phyloP scores from a whole-genome alignment of 2,329 filamentous ascomycete genomes.

The Penicillium sp. region DNA sequence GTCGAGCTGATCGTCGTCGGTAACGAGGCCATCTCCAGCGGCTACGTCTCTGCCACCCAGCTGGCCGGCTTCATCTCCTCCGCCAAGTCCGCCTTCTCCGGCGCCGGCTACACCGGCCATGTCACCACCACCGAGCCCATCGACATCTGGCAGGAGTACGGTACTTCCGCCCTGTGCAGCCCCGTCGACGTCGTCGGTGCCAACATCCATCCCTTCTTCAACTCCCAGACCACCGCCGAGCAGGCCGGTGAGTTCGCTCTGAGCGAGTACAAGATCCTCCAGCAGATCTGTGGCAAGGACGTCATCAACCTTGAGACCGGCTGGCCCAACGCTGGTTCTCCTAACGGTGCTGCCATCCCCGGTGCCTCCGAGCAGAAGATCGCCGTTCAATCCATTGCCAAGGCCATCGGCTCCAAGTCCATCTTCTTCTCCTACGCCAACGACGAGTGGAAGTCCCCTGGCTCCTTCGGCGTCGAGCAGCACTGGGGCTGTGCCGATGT shows the following conservation, averaged over 20 bases:
- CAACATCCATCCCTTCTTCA: constrained; percentile 96
- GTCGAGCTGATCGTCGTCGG: constrained; percentile 79
- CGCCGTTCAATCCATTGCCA: constrained; percentile 68
- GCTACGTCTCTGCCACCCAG: constrained; percentile 58
- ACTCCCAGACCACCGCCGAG: constrained; percentile 58
- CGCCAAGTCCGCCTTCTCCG: constrained; percentile 59
- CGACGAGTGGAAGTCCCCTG: constrained; percentile 75
- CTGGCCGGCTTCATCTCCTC: constrained; percentile 67
- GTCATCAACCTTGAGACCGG: constrained; percentile 85
- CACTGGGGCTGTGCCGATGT: constrained; percentile 65
- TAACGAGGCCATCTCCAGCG: constrained; percentile 84
- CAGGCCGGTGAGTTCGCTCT: constrained; percentile 72
- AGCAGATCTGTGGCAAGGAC: constrained; percentile 65
- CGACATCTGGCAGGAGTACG: constrained; percentile 65
- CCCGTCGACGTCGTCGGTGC: constrained; percentile 73
- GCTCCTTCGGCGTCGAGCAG: constrained; percentile 69
- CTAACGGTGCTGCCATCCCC: constrained; percentile 70
- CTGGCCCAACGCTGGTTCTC: constrained; percentile 68
- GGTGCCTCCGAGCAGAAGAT: constrained; percentile 61
- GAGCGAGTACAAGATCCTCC: constrained; percentile 66
- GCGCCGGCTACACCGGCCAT: constrained; percentile 65
- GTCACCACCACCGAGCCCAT: constrained; percentile 85
- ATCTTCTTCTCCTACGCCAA: constrained; percentile 79
- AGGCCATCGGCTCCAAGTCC: constrained; percentile 60
- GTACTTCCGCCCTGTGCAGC: constrained; percentile 56